phyloP scores from a whole-genome alignment of 305 asterid species.

The Solanum hybrid region DNA sequence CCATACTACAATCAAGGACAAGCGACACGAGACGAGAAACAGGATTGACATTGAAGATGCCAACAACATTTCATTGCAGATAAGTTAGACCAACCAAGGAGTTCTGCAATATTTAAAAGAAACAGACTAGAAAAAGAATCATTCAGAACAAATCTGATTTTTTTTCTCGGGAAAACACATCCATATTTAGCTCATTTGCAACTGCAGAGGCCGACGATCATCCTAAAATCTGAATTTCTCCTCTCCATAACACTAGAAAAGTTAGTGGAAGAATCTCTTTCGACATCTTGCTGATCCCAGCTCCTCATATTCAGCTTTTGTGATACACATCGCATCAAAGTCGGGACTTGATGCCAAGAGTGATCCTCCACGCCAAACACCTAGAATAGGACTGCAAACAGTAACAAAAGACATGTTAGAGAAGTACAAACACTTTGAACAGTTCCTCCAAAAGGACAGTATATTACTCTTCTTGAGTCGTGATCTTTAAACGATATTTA shows the following conservation, averaged over 20 bases:
- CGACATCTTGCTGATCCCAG: constrained; percentile 83
- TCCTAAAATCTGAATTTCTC: not conserved
- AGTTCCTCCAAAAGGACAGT: constrained; percentile 2
- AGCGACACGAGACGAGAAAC: not conserved
- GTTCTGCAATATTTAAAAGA: not conserved
- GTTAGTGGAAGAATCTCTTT: constrained; percentile 72
- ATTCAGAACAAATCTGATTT: not conserved
- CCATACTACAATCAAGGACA: not conserved
- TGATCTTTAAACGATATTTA: constrained; percentile 65
- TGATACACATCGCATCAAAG: constrained; percentile 88
- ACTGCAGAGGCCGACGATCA: not conserved
- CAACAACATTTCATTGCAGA: not conserved
- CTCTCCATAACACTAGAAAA: not conserved
- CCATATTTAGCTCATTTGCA: not conserved
- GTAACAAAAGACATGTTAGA: not conserved
- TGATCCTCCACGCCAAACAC: constrained; percentile 99
- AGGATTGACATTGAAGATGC: not conserved
- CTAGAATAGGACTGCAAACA: constrained; percentile 67
- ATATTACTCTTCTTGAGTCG: constrained; percentile 78
- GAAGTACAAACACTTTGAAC: not conserved
- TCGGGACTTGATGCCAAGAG: constrained; percentile 95
- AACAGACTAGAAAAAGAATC: not conserved
- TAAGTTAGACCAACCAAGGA: not conserved
- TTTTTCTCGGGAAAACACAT: not conserved
- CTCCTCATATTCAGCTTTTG: constrained; percentile 92